Evolutionary conservation across 2,329 filamentous ascomycete genomes (phyloP).

Genomic region (Pyrenochaeta sp.): DNA sequence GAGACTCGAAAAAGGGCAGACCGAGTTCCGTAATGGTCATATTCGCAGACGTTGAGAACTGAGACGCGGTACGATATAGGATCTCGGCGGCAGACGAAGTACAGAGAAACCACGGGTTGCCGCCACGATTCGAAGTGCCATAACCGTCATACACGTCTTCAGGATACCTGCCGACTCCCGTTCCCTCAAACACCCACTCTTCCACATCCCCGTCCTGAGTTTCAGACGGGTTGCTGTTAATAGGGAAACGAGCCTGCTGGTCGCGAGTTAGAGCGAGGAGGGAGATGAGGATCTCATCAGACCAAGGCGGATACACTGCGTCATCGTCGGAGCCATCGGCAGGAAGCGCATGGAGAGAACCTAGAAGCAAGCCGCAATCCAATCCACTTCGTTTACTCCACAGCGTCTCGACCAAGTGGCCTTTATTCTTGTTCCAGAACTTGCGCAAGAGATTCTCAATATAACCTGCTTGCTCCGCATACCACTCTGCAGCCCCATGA

Average conservation of each 20-base stretch:
- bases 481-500: constrained; percentile 50
- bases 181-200: constrained; percentile 34
- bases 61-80: constrained; percentile 48
- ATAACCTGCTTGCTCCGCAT: constrained; percentile 46
- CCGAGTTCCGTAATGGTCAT: constrained; percentile 43
- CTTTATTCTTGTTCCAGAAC: constrained; percentile 50
- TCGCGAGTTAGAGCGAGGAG: constrained; percentile 47
- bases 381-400: constrained; percentile 44
- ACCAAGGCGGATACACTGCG: constrained; percentile 44
- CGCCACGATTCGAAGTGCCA: constrained; percentile 34
- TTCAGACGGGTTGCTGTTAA: constrained; percentile 41
- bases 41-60: constrained; percentile 34
- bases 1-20: constrained; percentile 48
- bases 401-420: constrained; percentile 49
- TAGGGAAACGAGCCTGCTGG: constrained; percentile 48
- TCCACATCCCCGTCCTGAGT: constrained; percentile 17
- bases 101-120: constrained; percentile 56
- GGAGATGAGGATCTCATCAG: constrained; percentile 49
- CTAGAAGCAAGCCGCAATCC: constrained; percentile 51
- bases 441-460: constrained; percentile 43
- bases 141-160: constrained; percentile 55
- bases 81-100: constrained; percentile 52
- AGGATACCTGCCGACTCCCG: constrained; percentile 54
- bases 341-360: constrained; percentile 47
- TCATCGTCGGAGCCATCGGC: constrained; percentile 22